Conservation (phyloP, 305 asterid genomes). For the Petunia hybrid region DNA sequence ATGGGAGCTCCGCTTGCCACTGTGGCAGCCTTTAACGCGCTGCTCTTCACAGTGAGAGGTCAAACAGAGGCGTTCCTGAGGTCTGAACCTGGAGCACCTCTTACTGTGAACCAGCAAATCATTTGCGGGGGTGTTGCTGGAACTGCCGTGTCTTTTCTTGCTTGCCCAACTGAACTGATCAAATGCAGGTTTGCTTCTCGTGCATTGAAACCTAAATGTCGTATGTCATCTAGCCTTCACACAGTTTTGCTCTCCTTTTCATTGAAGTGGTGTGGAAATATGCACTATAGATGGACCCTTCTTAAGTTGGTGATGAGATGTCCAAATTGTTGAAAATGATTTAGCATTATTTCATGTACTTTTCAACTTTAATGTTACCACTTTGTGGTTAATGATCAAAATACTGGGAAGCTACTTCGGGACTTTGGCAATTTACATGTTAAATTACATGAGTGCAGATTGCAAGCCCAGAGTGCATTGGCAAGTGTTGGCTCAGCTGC, state of each 20-base stretch:
- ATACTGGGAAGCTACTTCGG: neutral
- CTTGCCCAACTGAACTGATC: constrained; percentile 94
- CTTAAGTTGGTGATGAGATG: too few relatives aligned
- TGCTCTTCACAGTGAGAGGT: constrained; percentile 91
- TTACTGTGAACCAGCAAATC: constrained; percentile 77
- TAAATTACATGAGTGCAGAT: constrained; percentile 48
- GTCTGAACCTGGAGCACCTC: constrained; percentile 79
- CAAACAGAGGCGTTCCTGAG: constrained; percentile 82
- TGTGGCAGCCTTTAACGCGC: constrained; percentile 91
- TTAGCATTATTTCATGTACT: neutral
- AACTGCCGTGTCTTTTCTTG: constrained; percentile 89
- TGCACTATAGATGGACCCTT: constrained; percentile 1
- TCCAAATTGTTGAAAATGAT: too few relatives aligned
- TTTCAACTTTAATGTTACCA: neutral
- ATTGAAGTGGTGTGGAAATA: constrained; percentile 10
- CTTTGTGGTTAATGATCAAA: constrained; percentile 6
- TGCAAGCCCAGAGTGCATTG: constrained; percentile 92
- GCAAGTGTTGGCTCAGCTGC: constrained; percentile 42
- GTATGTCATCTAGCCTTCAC: neutral
- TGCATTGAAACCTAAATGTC: neutral
- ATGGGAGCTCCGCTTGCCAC: constrained; percentile 99
- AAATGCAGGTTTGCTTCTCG: constrained; percentile 77
- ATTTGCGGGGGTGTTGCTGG: constrained; percentile 96
- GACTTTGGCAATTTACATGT: neutral
- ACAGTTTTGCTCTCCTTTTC: neutral